Evolutionary conservation across 2,329 filamentous ascomycete genomes (phyloP).

Genomic region (Thelonectria olida): DNA sequence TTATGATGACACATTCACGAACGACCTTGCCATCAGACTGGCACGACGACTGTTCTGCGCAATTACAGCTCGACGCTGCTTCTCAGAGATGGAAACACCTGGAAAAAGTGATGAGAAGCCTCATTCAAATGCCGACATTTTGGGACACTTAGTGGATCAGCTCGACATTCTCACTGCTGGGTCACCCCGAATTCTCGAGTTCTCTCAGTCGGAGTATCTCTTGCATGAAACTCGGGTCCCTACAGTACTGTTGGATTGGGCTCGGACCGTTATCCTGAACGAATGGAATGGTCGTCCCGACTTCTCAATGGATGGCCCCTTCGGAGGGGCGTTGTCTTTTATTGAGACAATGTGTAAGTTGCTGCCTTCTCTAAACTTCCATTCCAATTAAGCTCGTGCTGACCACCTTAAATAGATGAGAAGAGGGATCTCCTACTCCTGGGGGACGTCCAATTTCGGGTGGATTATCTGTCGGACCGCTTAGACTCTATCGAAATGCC

Average conservation of each 20-base stretch:
- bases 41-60: conserved; percentile 67
- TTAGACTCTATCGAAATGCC: conserved; percentile 81
- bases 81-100: conserved; percentile 54
- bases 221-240: conserved; percentile 66
- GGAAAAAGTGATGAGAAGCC: conserved; percentile 46
- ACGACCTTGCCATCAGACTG: conserved; percentile 67
- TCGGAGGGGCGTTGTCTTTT: conserved; percentile 80
- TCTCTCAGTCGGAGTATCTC: conserved; percentile 60
- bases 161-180: conserved; percentile 61
- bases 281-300: conserved; percentile 83
- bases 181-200: conserved; percentile 56
- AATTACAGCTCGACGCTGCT: conserved; percentile 61
- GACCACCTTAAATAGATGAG: conserved; percentile 57
- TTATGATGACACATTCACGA: conserved; percentile 71
- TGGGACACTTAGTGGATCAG: conserved; percentile 60
- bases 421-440: conserved; percentile 72
- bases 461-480: conserved; percentile 78
- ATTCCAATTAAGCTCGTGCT: conserved; percentile 1
- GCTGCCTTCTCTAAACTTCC: not conserved
- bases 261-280: conserved; percentile 76
- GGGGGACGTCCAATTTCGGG: conserved; percentile 74
- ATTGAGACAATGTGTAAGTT: conserved; percentile 76
- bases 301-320: conserved; percentile 74
- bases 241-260: conserved; percentile 73
- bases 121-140: conserved; percentile 51